Evolutionary conservation across 768 basidiomycete species (phyloP).

Genomic region (Gloeophyllum trabeum): DNA sequence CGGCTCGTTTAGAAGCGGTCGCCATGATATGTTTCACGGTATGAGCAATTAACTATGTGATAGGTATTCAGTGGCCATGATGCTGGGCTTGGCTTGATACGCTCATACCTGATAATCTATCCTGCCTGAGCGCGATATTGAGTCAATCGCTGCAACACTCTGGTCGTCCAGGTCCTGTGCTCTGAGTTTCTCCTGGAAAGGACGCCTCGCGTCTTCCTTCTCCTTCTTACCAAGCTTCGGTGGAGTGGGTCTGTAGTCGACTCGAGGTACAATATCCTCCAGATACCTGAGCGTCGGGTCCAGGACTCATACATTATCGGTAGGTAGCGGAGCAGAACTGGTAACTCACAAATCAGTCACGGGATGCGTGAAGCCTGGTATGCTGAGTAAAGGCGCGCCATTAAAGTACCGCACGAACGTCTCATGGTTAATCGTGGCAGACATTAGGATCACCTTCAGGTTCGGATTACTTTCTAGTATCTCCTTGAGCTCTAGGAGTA

Average conservation of each 20-base stretch:
- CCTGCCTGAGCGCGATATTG: conserved; percentile 44
- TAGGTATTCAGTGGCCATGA: not conserved
- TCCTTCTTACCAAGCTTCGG: conserved; percentile 19
- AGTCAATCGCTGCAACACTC: conserved; percentile 43
- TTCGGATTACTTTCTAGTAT: conserved; percentile 49
- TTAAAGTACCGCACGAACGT: conserved; percentile 77
- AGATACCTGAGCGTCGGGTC: conserved; percentile 72
- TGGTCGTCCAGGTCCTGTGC: conserved; percentile 42
- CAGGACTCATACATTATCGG: not conserved
- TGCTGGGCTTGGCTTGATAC: not conserved
- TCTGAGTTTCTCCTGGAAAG: conserved; percentile 35
- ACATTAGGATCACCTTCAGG: conserved; percentile 84
- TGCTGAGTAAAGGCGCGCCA: conserved; percentile 68
- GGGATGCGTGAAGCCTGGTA: conserved; percentile 76
- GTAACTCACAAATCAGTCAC: conserved; percentile 56
- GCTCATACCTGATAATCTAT: conserved; percentile 61
- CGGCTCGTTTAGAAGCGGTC: conserved; percentile 37
- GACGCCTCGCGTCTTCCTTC: conserved; percentile 24
- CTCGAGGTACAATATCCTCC: conserved; percentile 58
- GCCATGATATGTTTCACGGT: conserved; percentile 53
- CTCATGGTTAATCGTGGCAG: conserved; percentile 89
- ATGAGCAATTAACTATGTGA: conserved; percentile 47
- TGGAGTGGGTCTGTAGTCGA: conserved; percentile 42
- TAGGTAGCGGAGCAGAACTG: not conserved
- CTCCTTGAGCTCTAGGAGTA: conserved; percentile 76